These are phyloP conservation scores for Colletotrichum trifolii DNA, from an alignment of 2,329 filamentous ascomycete species.

Conservation along the genomic window DNA sequence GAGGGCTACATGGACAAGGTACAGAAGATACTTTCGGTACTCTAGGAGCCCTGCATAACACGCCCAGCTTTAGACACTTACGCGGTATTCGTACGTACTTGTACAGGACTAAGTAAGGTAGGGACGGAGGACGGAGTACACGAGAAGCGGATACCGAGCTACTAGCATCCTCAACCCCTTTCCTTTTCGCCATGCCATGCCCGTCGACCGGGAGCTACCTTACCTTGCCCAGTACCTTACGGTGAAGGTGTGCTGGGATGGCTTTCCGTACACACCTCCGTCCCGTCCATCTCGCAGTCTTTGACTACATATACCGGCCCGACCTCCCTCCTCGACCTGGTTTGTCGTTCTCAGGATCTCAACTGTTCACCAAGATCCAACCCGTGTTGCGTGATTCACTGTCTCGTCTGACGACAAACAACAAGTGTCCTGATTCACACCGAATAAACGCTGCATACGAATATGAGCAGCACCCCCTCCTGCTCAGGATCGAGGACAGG, in stretches of 20 bases:
- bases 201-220: too few relatives aligned
- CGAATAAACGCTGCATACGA: slow-evolving; percentile 23
- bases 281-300: slow-evolving; percentile 1
- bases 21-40: too few relatives aligned
- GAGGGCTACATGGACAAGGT: too few relatives aligned
- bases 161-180: slow-evolving; percentile 10
- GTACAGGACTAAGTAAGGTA: too few relatives aligned
- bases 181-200: neutral
- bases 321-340: slow-evolving; percentile 18
- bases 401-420: slow-evolving; percentile 8
- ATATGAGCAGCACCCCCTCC: slow-evolving; percentile 38
- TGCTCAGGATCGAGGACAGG: slow-evolving; percentile 38
- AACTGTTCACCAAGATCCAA: slow-evolving; percentile 11
- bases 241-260: neutral
- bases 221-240: too few relatives aligned
- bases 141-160: neutral
- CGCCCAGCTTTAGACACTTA: neutral
- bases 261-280: neutral
- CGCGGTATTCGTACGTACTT: too few relatives aligned
- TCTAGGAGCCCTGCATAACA: slow-evolving; percentile 9
- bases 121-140: too few relatives aligned
- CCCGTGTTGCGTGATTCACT: slow-evolving; percentile 22
- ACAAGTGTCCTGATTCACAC: slow-evolving; percentile 10
- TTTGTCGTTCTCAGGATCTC: neutral
- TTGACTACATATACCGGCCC: slow-evolving; percentile 34